A percentile compares a stretch with the other conserved stretches of the same genome.
Conservation (phyloP, 768 basidiomycete genomes). For the Fistulinella prunicolor region DNA sequence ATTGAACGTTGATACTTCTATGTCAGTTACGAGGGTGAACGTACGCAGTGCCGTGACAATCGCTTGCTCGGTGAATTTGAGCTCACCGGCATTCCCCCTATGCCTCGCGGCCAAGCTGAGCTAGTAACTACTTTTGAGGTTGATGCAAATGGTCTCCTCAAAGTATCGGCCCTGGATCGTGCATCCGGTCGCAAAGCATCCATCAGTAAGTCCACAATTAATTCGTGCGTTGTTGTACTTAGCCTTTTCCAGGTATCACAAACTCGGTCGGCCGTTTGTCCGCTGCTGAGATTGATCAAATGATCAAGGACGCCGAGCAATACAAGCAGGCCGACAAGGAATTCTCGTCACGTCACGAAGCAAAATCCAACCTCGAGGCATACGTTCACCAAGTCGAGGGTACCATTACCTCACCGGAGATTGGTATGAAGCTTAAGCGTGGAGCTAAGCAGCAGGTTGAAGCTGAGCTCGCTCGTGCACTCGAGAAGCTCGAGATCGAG, state of each 20-base stretch:
- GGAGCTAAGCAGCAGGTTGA: slow-evolving; percentile 94
- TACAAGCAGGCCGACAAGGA: slow-evolving; percentile 97
- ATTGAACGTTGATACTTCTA: slow-evolving; percentile 8
- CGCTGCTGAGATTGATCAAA: slow-evolving; percentile 96
- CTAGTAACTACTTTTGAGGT: slow-evolving; percentile 99
- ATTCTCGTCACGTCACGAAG: slow-evolving; percentile 96
- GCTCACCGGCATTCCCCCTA: slow-evolving; percentile 97
- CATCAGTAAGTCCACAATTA: slow-evolving; percentile 62
- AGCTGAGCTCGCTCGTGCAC: slow-evolving; percentile 94
- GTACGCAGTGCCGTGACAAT: slow-evolving; percentile 99
- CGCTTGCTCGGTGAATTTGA: slow-evolving; percentile 99
- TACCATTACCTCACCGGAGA: slow-evolving; percentile 94
- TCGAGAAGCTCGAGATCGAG: slow-evolving; percentile 98
- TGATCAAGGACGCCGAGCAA: slow-evolving; percentile 99
- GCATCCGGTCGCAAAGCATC: slow-evolving; percentile 99
- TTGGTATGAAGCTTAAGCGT: slow-evolving; percentile 98
- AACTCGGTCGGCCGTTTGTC: slow-evolving; percentile 99
- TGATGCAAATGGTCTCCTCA: slow-evolving; percentile 98
- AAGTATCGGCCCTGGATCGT: slow-evolving; percentile 97
- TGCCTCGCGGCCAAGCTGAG: slow-evolving; percentile 99
- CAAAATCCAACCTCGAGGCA: slow-evolving; percentile 96
- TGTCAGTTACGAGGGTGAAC: slow-evolving; percentile 93
- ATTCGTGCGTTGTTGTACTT: slow-evolving; percentile 1
- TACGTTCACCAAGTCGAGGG: slow-evolving; percentile 97
- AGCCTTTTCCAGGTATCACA: slow-evolving; percentile 69